Conservation (phyloP, 805 yeast species). For the Saccharomyces mikatae region DNA sequence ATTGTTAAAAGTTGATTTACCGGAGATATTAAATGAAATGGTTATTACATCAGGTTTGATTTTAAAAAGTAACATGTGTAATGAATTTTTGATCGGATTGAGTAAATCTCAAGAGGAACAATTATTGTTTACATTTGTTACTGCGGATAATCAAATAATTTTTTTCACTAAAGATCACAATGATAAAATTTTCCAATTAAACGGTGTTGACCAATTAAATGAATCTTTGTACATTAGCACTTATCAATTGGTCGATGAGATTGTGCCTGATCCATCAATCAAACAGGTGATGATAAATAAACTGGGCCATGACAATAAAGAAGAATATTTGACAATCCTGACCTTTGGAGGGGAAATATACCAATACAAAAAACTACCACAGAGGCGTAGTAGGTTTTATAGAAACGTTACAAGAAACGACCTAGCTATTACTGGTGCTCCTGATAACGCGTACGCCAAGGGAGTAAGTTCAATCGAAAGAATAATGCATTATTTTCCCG, state of each 20-base stretch:
- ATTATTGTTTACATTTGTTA: slow-evolving; percentile 53
- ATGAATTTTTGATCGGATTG: slow-evolving; percentile 30
- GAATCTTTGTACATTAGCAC: slow-evolving; percentile 34
- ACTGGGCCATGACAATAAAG: slow-evolving; percentile 53
- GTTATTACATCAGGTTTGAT: slow-evolving; percentile 67
- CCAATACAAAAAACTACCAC: slow-evolving; percentile 47
- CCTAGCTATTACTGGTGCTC: slow-evolving; percentile 62
- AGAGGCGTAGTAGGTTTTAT: slow-evolving; percentile 18
- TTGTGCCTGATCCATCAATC: slow-evolving; percentile 63
- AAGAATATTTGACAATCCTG: slow-evolving; percentile 59
- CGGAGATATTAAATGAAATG: slow-evolving; percentile 34
- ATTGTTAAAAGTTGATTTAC: slow-evolving; percentile 31
- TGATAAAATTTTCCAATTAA: slow-evolving; percentile 33
- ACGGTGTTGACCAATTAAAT: slow-evolving; percentile 31
- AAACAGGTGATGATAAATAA: slow-evolving; percentile 58
- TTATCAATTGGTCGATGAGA: slow-evolving; percentile 30
- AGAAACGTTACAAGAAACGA: slow-evolving; percentile 26
- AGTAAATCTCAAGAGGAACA: slow-evolving; percentile 22
- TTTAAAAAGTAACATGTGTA: slow-evolving; percentile 41
- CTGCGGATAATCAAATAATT: slow-evolving; percentile 69
- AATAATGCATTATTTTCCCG: slow-evolving; percentile 49
- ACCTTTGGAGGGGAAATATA: slow-evolving; percentile 78
- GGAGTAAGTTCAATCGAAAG: slow-evolving; percentile 61
- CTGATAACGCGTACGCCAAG: slow-evolving; percentile 63
- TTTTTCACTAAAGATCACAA: slow-evolving; percentile 48